Conservation (phyloP, 2,329 filamentous ascomycete species). For the Epichloe typhina region DNA sequence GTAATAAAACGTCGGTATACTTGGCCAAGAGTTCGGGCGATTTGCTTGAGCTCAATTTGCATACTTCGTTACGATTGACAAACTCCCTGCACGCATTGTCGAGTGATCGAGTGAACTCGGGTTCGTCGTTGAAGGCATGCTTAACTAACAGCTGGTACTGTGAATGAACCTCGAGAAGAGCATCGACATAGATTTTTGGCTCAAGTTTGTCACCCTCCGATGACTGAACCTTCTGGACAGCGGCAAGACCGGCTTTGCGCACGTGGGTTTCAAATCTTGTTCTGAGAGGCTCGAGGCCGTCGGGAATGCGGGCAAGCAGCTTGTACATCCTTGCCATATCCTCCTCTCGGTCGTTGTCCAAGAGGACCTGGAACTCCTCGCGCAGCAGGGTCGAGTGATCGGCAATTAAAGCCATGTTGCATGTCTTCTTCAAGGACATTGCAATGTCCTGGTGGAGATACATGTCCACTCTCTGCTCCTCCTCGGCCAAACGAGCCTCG, state of each 20-base stretch:
- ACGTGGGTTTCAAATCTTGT: slow-evolving; percentile 86
- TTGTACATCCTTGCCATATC: slow-evolving; percentile 96
- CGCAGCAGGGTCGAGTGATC: slow-evolving; percentile 76
- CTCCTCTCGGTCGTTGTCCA: slow-evolving; percentile 89
- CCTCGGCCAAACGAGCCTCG: slow-evolving; percentile 74
- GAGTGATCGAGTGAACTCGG: slow-evolving; percentile 88
- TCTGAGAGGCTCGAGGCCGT: slow-evolving; percentile 80
- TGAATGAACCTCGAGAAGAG: slow-evolving; percentile 83
- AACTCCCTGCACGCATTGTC: slow-evolving; percentile 98
- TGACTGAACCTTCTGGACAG: slow-evolving; percentile 80
- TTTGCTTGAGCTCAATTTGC: slow-evolving; percentile 83
- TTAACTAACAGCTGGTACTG: slow-evolving; percentile 88
- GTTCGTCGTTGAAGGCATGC: slow-evolving; percentile 84
- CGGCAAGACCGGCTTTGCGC: slow-evolving; percentile 72
- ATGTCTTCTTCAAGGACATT: slow-evolving; percentile 68
- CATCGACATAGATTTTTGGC: slow-evolving; percentile 93
- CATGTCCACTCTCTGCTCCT: slow-evolving; percentile 83
- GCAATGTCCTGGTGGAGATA: slow-evolving; percentile 89
- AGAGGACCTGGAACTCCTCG: slow-evolving; percentile 87
- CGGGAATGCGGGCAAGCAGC: slow-evolving; percentile 74
- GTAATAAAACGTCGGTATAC: slow-evolving; percentile 84
- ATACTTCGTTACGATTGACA: slow-evolving; percentile 94
- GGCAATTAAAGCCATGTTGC: slow-evolving; percentile 78
- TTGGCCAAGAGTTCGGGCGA: slow-evolving; percentile 92
- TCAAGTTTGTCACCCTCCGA: slow-evolving; percentile 81